A percentile compares a stretch with the other conserved stretches of the same genome.
Evolutionary conservation across 768 basidiomycete genomes (phyloP).

Genomic region (Lentinus tigrinus): DNA sequence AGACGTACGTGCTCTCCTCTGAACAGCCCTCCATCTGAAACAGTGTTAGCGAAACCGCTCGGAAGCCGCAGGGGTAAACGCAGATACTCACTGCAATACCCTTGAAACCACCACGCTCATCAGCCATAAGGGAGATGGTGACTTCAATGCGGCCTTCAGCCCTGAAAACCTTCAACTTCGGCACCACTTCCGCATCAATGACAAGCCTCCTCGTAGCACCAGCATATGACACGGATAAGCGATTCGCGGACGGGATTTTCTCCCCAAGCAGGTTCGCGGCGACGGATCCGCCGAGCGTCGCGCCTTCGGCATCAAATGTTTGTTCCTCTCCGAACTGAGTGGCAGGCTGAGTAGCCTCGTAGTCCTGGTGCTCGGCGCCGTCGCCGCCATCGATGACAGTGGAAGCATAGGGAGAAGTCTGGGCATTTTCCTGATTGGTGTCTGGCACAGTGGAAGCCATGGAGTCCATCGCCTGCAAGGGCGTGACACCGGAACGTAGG

Average conservation of each 20-base stretch:
- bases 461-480: conserved; percentile 44
- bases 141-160: conserved; percentile 87
- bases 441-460: conserved; percentile 53
- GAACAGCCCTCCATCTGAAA: conserved; percentile 74
- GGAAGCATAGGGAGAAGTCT: conserved; percentile 18
- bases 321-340: conserved; percentile 6
- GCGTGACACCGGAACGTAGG: conserved; percentile 29
- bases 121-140: conserved; percentile 54
- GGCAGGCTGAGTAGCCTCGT: conserved; percentile 19
- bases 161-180: conserved; percentile 76
- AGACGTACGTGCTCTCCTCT: conserved; percentile 66
- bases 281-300: not conserved
- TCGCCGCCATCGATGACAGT: conserved; percentile 19
- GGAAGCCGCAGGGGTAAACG: not conserved
- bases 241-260: conserved; percentile 69
- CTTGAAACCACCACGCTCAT: conserved; percentile 55
- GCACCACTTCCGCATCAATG: conserved; percentile 85
- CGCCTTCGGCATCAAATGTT: not conserved
- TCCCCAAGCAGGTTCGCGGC: conserved; percentile 25
- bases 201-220: conserved; percentile 84
- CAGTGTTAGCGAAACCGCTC: not conserved
- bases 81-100: conserved; percentile 67
- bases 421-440: conserved; percentile 33
- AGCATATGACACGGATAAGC: conserved; percentile 94
- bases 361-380: conserved; percentile 1